A percentile compares a stretch with the other conserved stretches of the same genome.
Evolutionary conservation across 495 filamentous ascomycete genomes (phyloP).

Genomic region (Neurospora cerealis): DNA sequence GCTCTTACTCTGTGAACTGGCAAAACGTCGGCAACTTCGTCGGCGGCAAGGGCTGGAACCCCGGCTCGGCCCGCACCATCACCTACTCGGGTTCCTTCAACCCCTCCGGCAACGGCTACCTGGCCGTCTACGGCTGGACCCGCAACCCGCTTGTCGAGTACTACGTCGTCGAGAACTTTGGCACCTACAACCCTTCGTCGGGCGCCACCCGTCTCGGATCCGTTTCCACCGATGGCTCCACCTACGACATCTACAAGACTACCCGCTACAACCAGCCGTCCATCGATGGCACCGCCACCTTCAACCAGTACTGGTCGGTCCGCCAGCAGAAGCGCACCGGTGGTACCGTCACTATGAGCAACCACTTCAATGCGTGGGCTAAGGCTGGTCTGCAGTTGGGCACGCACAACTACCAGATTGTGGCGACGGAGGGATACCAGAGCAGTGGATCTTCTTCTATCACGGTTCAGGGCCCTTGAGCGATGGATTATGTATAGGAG

Average conservation of each 20-base stretch:
- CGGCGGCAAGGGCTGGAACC: slow-evolving; percentile 54
- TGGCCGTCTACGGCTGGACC: slow-evolving; percentile 53
- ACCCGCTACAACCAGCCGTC: slow-evolving; percentile 50
- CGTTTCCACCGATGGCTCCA: slow-evolving; percentile 47
- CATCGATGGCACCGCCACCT: slow-evolving; percentile 46
- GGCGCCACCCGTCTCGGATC: slow-evolving; percentile 42
- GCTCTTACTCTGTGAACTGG: slow-evolving; percentile 47
- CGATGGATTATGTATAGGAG: not conserved
- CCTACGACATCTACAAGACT: slow-evolving; percentile 54
- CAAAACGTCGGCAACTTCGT: slow-evolving; percentile 45
- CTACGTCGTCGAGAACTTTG: slow-evolving; percentile 49
- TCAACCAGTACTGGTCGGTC: slow-evolving; percentile 50
- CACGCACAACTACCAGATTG: slow-evolving; percentile 47
- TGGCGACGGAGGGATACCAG: slow-evolving; percentile 49
- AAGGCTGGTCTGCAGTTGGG: slow-evolving; percentile 40
- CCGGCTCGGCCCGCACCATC: slow-evolving; percentile 25
- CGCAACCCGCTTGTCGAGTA: slow-evolving; percentile 47
- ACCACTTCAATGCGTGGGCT: slow-evolving; percentile 54
- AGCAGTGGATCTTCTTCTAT: slow-evolving; percentile 42
- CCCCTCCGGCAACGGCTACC: slow-evolving; percentile 43
- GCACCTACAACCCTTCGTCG: slow-evolving; percentile 45
- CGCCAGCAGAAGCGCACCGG: slow-evolving; percentile 32
- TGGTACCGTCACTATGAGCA: slow-evolving; percentile 34
- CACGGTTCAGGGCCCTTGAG: slow-evolving; percentile 26
- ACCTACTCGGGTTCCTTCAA: slow-evolving; percentile 41